Base-by-base conservation (phyloP, 208 protist species). In the Giardia duodenalis region DNA sequence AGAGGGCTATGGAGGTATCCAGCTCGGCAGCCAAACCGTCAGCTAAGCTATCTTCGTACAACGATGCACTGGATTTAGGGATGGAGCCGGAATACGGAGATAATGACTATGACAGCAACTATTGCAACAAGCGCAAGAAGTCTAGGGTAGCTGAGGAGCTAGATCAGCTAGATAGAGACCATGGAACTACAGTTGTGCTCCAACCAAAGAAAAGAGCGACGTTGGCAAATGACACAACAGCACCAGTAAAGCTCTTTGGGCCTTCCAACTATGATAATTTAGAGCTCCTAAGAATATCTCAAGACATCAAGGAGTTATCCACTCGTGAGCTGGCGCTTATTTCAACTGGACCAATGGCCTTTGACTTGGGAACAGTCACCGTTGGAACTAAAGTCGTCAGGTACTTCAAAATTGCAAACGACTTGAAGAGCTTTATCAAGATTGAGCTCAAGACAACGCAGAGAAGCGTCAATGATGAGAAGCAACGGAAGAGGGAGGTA, bases 361-460 rank as follows among this genome's bases (percentile, higher is more conserved):
- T 89, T 42, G 86, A 89, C 4, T 89, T 89, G 3, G 42, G 44
- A 3, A 10, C 4, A n/a, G 86, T 89, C 44, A 89, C 86, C 3
- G 86, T 89, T 44, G 86, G 86, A 89, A 89, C 86, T 45, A n/a
- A 3, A 46, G 4, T 10, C 4, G 42, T 44, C 4, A n/a, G 42
- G 39, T 89, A 89, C 86, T 89, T 46, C 42, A 89, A 89, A 89
- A 89, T 89, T 45, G 86, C 86, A 45, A 89, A 89, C 42, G 86
- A 89, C 42, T 42, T 89, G 4, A 46, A 89, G 42, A 45, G 10
- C 10, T 45, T 45, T 89, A 44, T 89, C 42, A 89, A 89, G 42
- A 42, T 89, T 19, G 22, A n/a, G 39, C 44, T 89, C 4, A 44
- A 10, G 57, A 76, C 57, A 76, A 39, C 57, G 19, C 57, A 76